These are phyloP conservation scores for Pyricularia sp. DNA, from an alignment of 2,329 filamentous ascomycete genomes.

Conservation along the genomic window DNA sequence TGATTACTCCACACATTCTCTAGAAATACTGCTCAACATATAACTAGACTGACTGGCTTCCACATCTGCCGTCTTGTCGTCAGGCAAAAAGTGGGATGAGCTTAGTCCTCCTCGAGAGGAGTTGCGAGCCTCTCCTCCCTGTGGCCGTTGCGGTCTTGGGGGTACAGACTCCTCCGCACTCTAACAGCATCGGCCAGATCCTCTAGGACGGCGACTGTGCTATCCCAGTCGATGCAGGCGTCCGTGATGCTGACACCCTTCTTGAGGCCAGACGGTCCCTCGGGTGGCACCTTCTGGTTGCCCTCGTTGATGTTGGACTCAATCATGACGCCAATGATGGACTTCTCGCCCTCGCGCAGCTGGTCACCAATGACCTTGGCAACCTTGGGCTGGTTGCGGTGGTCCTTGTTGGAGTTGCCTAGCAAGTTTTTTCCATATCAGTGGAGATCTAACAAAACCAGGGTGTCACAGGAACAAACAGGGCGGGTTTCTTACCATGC, in stretches of 20 bases:
- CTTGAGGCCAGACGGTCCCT: constrained; percentile 70
- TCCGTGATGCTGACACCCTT: constrained; percentile 95
- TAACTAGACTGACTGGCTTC: background rate
- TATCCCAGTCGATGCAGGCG: constrained; percentile 91
- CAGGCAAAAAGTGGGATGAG: background rate
- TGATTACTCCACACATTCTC: background rate
- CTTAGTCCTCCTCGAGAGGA: constrained; percentile 41
- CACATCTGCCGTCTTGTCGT: background rate
- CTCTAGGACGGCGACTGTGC: constrained; percentile 72
- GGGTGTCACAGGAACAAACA: background rate
- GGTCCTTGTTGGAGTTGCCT: constrained; percentile 97
- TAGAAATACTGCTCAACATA: background rate
- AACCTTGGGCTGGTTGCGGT: constrained; percentile 94
- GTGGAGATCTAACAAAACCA: background rate
- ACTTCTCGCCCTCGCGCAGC: constrained; percentile 75
- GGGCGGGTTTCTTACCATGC: constrained; percentile 61
- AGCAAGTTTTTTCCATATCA: background rate
- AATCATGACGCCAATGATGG: constrained; percentile 96
- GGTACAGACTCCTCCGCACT: constrained; percentile 52
- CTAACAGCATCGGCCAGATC: constrained; percentile 78
- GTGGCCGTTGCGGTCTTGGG: constrained; percentile 17
- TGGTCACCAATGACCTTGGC: constrained; percentile 76
- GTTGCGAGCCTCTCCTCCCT: constrained; percentile 26
- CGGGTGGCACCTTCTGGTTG: constrained; percentile 77
- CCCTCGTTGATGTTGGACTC: constrained; percentile 94